Percentiles rank a stretch among this genome's conserved stretches.
These are phyloP conservation scores for Ustilago sp. DNA, from an alignment of 1,284 basidiomycete genomes.

Conservation along the genomic window DNA sequence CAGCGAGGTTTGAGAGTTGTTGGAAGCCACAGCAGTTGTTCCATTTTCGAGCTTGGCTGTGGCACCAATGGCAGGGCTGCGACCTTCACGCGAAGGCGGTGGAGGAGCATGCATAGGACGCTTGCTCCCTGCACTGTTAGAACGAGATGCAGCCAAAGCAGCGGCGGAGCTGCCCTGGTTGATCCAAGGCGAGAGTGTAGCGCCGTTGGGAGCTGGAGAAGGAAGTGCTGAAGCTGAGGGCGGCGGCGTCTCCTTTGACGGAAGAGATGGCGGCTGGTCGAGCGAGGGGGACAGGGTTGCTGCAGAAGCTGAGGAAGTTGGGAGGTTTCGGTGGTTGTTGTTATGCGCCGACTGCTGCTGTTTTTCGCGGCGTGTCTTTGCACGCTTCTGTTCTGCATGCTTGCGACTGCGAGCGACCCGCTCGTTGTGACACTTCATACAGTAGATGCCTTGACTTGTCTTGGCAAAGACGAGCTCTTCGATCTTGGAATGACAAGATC, in stretches of 20 bases:
- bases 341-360: conserved; percentile 40
- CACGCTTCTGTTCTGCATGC: conserved; percentile 80
- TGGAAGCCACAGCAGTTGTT: conserved; percentile 7
- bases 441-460: conserved; percentile 97
- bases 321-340: conserved; percentile 8
- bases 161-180: conserved; percentile 21
- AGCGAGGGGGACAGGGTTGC: conserved; percentile 7
- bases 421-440: conserved; percentile 97
- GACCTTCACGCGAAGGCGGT: conserved; percentile 42
- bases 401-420: conserved; percentile 90
- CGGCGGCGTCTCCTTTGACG: conserved; percentile 25
- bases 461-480: conserved; percentile 99
- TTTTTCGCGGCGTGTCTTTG: conserved; percentile 42
- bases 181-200: conserved; percentile 39
- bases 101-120: conserved; percentile 51
- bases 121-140: conserved; percentile 33
- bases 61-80: conserved; percentile 28
- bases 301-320: neutral
- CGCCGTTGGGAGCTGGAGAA: conserved; percentile 23
- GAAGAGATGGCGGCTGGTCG: conserved; percentile 30
- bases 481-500: conserved; percentile 91
- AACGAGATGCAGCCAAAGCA: conserved; percentile 18
- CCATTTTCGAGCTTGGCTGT: conserved; percentile 26
- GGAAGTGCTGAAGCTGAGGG: conserved; percentile 19
- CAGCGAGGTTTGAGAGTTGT: conserved; percentile 24